These are phyloP conservation scores for Erythrophleum ivorense DNA, from an alignment of 331 rosid genomes.

Conservation along the genomic window DNA sequence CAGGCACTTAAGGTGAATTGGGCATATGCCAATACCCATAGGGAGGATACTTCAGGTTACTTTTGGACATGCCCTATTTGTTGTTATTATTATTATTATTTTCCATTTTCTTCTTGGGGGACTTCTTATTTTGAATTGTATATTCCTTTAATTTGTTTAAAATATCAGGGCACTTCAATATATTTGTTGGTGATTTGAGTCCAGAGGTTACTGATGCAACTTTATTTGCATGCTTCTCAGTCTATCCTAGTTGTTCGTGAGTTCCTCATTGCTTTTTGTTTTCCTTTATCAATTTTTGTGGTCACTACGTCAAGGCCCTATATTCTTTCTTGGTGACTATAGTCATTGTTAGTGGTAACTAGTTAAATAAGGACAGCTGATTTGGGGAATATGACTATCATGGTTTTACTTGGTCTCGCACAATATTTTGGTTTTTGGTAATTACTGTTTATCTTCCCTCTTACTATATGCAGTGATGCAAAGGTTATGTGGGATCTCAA, in stretches of 20 bases:
- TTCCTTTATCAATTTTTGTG: slow-evolving; percentile 32
- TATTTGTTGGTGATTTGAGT: slow-evolving; percentile 75
- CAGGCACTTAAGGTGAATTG: slow-evolving; percentile 70
- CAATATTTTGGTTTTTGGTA: slow-evolving; percentile 43
- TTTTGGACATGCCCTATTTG: slow-evolving; percentile 36
- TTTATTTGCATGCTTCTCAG: slow-evolving; percentile 77
- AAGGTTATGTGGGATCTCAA: slow-evolving; percentile 78
- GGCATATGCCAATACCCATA: slow-evolving; percentile 65
- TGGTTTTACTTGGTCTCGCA: slow-evolving; percentile 28
- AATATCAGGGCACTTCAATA: slow-evolving; percentile 71
- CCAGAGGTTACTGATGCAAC: slow-evolving; percentile 81
- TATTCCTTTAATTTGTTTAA: slow-evolving; percentile 51
- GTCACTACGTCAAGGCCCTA: slow-evolving; percentile 41
- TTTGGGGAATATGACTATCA: slow-evolving; percentile 39
- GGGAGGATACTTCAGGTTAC: slow-evolving; percentile 72
- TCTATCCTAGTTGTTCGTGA: slow-evolving; percentile 78
- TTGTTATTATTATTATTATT: slow-evolving; percentile 2
- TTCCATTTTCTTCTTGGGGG: slow-evolving; percentile 48
- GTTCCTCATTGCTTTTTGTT: slow-evolving; percentile 61
- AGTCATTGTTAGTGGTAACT: slow-evolving; percentile 38
- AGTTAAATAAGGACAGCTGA: slow-evolving; percentile 45
- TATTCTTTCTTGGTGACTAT: slow-evolving; percentile 36
- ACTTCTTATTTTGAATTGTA: slow-evolving; percentile 33
- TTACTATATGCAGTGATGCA: slow-evolving; percentile 61
- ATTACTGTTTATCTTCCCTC: slow-evolving; percentile 35